These are phyloP conservation scores for Cantharellus cinnabarinus DNA, from an alignment of 768 basidiomycete species.

Conservation along the genomic window DNA sequence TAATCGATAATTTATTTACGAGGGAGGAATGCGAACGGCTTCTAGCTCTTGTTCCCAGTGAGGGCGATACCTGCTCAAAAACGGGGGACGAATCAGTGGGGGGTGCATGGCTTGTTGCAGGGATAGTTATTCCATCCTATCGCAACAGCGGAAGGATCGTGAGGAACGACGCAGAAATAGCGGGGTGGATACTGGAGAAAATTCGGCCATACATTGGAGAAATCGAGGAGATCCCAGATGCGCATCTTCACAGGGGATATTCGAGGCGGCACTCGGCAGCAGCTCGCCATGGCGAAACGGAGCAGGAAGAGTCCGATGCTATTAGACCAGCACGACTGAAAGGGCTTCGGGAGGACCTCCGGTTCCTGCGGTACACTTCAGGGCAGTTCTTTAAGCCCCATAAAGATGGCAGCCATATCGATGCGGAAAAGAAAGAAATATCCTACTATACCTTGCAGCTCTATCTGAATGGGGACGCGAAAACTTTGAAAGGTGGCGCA, in stretches of 20 bases:
- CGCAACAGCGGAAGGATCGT: slow-evolving; percentile 8
- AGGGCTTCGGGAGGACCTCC: slow-evolving; percentile 4
- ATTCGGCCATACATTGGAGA: slow-evolving; percentile 3
- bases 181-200: slow-evolving; percentile 7
- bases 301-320: neutral
- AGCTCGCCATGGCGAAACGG: neutral
- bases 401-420: slow-evolving; percentile 2
- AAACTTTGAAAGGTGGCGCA: slow-evolving; percentile 6
- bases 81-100: neutral
- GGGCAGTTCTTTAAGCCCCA: slow-evolving; percentile 8
- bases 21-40: slow-evolving; percentile 5
- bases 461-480: slow-evolving; percentile 5
- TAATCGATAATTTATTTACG: slow-evolving; percentile 8
- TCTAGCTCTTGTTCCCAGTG: neutral
- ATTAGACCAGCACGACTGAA: neutral
- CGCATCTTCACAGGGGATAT: neutral
- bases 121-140: slow-evolving; percentile 1
- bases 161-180: slow-evolving; percentile 6
- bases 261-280: neutral
- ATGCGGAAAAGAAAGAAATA: slow-evolving; percentile 5
- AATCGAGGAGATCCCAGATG: neutral
- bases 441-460: slow-evolving; percentile 8
- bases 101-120: slow-evolving; percentile 1
- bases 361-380: slow-evolving; percentile 6
- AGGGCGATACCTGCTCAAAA: neutral